Evolutionary conservation across 1,284 basidiomycete genomes (phyloP).

Genomic region (Neotropicomus parvogracilis): DNA sequence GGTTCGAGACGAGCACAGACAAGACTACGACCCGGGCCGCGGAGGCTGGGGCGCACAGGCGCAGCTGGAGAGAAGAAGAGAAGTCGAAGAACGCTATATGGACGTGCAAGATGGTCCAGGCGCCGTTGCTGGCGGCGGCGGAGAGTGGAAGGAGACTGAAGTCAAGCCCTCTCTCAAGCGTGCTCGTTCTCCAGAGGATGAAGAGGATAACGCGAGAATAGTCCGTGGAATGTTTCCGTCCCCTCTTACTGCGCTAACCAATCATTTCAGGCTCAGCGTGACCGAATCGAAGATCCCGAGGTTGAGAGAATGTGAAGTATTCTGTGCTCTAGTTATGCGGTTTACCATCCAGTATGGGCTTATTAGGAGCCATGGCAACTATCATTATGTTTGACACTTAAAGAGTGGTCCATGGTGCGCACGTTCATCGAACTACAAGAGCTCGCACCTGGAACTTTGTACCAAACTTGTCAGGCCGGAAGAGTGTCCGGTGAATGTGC

Average conservation of each 20-base stretch:
- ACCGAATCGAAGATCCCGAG: conserved; percentile 59
- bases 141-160: conserved; percentile 73
- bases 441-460: conserved; percentile 51
- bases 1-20: conserved; percentile 91
- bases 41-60: conserved; percentile 96
- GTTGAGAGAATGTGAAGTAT: conserved; percentile 59
- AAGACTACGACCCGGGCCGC: conserved; percentile 94
- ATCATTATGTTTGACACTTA: conserved; percentile 7
- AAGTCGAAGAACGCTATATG: conserved; percentile 87
- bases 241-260: conserved; percentile 11
- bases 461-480: conserved; percentile 35
- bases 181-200: conserved; percentile 67
- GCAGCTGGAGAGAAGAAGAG: conserved; percentile 76
- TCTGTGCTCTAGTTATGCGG: conserved; percentile 16
- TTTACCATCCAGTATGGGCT: conserved; percentile 12
- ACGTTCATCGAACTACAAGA: conserved; percentile 53
- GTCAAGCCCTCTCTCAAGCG: conserved; percentile 50
- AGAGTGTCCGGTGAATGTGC: conserved; percentile 56
- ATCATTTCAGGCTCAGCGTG: conserved; percentile 44
- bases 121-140: conserved; percentile 80
- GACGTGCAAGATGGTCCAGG: conserved; percentile 78
- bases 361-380: conserved; percentile 7
- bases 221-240: conserved; percentile 37
- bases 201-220: conserved; percentile 53
- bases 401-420: not conserved